Percentiles rank a stretch among this genome's conserved stretches.
These are phyloP conservation scores for Fistulifera pelliculosa DNA, from an alignment of 108 stramenopile genomes.

Conservation along the genomic window DNA sequence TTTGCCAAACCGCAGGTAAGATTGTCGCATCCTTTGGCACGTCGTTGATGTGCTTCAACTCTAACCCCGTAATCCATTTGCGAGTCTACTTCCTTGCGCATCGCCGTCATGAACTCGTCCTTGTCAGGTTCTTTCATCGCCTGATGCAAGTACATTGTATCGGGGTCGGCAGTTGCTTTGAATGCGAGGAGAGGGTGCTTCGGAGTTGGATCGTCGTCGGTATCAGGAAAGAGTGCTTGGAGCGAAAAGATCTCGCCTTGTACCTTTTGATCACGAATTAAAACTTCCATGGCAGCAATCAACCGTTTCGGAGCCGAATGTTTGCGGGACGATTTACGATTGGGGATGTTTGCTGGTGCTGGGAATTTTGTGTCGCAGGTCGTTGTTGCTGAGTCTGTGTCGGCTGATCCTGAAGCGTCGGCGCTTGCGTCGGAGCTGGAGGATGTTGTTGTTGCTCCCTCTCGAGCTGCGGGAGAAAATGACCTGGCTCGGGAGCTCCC, in stretches of 20 bases:
- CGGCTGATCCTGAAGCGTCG: neutral
- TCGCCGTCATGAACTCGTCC: constrained; percentile 16
- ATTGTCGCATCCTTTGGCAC: constrained; percentile 21
- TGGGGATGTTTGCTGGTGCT: neutral
- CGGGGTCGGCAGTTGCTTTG: constrained; percentile 7
- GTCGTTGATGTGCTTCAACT: constrained; percentile 7
- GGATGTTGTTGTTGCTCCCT: too few species aligned
- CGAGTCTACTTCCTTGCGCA: constrained; percentile 13
- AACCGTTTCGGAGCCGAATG: neutral
- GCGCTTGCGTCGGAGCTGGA: too few species aligned
- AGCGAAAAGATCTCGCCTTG: neutral
- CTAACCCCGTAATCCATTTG: constrained; percentile 1
- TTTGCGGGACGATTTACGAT: neutral
- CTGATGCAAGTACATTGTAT: constrained; percentile 20
- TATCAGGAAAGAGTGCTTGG: neutral
- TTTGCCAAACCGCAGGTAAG: constrained; percentile 39
- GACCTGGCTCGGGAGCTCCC: constrained; percentile 7
- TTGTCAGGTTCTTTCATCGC: constrained; percentile 18
- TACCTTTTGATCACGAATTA: neutral
- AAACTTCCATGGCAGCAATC: neutral
- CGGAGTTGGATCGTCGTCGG: neutral
- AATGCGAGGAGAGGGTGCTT: neutral
- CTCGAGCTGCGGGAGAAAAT: too few species aligned
- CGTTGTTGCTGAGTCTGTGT: neutral
- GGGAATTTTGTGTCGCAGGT: neutral